These are phyloP conservation scores for Aureobasidium leucospermi DNA, from an alignment of 2,329 filamentous ascomycete species.

Conservation along the genomic window DNA sequence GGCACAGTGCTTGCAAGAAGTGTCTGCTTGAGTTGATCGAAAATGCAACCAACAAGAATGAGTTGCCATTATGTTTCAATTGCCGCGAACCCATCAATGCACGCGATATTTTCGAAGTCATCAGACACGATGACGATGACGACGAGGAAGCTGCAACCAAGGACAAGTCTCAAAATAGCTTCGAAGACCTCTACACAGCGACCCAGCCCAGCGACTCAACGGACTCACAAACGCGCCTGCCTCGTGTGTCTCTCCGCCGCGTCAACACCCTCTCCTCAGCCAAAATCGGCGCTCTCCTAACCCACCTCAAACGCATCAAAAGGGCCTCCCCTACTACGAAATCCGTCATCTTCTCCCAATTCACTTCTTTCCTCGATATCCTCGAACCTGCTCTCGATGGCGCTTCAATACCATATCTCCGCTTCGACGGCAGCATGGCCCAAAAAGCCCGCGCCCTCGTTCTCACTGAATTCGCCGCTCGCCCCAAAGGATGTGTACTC, in stretches of 20 bases:
- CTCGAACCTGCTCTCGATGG: slow-evolving; percentile 73
- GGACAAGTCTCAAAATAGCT: slow-evolving; percentile 9
- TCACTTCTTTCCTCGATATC: slow-evolving; percentile 89
- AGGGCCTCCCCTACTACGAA: slow-evolving; percentile 63
- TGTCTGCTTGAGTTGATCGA: slow-evolving; percentile 87
- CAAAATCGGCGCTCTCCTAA: slow-evolving; percentile 76
- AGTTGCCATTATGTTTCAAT: slow-evolving; percentile 77
- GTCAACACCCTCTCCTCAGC: slow-evolving; percentile 68
- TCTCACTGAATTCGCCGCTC: slow-evolving; percentile 59
- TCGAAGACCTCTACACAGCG: slow-evolving; percentile 31
- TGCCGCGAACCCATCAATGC: slow-evolving; percentile 77
- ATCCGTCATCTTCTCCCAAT: slow-evolving; percentile 92
- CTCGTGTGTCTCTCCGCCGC: slow-evolving; percentile 53
- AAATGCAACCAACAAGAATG: slow-evolving; percentile 70
- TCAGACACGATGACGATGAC: slow-evolving; percentile 61
- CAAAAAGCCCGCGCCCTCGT: slow-evolving; percentile 79
- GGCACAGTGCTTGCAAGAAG: slow-evolving; percentile 94
- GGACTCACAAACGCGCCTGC: slow-evolving; percentile 28
- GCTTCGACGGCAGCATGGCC: slow-evolving; percentile 83
- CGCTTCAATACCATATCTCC: slow-evolving; percentile 69
- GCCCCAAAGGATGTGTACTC: slow-evolving; percentile 59
- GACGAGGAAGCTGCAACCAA: slow-evolving; percentile 23
- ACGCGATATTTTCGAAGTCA: slow-evolving; percentile 85
- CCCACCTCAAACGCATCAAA: slow-evolving; percentile 63
- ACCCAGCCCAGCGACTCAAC: slow-evolving; percentile 20